Evolutionary conservation across 345 rosid species (phyloP), one percentile per base, ranked within the genome.

Genomic region (Mangifera indica): DNA sequence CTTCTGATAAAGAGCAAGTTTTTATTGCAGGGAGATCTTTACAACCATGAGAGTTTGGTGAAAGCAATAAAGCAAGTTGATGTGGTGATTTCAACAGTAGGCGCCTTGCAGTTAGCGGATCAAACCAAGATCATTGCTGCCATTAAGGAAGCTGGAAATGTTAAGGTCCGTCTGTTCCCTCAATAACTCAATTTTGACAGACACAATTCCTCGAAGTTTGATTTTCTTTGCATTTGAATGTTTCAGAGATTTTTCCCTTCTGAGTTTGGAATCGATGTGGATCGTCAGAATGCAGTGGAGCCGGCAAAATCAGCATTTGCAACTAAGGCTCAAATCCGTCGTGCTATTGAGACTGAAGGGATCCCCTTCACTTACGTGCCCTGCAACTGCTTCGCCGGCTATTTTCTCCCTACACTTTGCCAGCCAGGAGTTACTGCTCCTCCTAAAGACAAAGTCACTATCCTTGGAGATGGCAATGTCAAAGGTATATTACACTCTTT

Each of bases 121-220:
- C 97, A 93, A 80, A 84, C 72, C 53, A 93, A 89, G 84, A 89
- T 93, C 81, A 76, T 91, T 24, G 80, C 87, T 2, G 98, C 97
- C 57, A 88, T 91, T 49, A 91, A 89, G 72, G 96, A 91, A 81
- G 96, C 96, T 32, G 98, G 96, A 24, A 91, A 86, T 44, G 77
- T 93, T 10, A 93, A 93, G 96, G 97, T 90, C 42, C 24, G 69
- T 75, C 17, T 5, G 25, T 34, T 49, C 29, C 20, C 21, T 8
- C 7, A 29, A 48, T 48, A 13, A 48, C n/a, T 48, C 52, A 1
- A 11, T 5, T 37, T 6, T 37, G 42, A 6, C 8, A 5, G 42
- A 37, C 8, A 37, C 42, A 37, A 37, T 37, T 37, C 9, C 42
- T 37, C 42, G 7, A 37, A 37, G 42, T 37, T 37, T 37, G 42